phyloP scores from a whole-genome alignment of 257 asterid species.

The Solanum ossicruentum region DNA sequence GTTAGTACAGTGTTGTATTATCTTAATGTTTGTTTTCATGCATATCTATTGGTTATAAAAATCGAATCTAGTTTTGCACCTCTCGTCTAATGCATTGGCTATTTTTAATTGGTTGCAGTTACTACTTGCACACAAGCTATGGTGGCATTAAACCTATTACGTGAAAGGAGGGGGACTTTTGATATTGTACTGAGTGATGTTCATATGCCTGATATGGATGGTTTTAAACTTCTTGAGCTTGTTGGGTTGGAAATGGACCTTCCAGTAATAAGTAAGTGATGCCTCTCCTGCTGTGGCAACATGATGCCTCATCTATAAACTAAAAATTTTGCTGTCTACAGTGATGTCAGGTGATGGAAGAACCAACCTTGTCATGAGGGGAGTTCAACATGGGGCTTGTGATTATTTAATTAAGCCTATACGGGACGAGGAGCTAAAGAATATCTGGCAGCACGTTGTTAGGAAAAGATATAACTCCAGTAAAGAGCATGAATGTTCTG shows the following conservation, averaged over 20 bases:
- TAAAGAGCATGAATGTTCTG: conserved; percentile 51
- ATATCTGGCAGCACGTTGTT: conserved; percentile 94
- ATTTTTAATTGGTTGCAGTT: conserved; percentile 37
- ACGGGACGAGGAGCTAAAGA: conserved; percentile 67
- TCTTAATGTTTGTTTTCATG: background rate
- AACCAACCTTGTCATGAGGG: conserved; percentile 68
- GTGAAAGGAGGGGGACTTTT: conserved; percentile 66
- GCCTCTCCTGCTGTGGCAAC: background rate
- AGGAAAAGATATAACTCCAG: conserved; percentile 48
- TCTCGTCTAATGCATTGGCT: background rate
- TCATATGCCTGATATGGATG: conserved; percentile 98
- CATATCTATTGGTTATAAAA: background rate
- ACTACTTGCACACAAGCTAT: conserved; percentile 64
- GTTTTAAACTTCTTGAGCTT: conserved; percentile 81
- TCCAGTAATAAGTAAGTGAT: conserved; percentile 81
- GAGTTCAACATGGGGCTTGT: conserved; percentile 87
- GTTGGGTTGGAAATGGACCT: conserved; percentile 94
- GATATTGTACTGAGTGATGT: conserved; percentile 86
- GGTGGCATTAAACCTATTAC: conserved; percentile 51
- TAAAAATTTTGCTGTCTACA: conserved; percentile 15
- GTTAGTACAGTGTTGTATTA: background rate
- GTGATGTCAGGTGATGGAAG: conserved; percentile 92
- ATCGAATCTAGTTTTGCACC: background rate
- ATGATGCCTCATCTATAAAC: background rate
- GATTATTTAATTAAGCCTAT: conserved; percentile 87